Conservation (phyloP, 805 yeast genomes). For the Metschnikowia bowlesiae region DNA sequence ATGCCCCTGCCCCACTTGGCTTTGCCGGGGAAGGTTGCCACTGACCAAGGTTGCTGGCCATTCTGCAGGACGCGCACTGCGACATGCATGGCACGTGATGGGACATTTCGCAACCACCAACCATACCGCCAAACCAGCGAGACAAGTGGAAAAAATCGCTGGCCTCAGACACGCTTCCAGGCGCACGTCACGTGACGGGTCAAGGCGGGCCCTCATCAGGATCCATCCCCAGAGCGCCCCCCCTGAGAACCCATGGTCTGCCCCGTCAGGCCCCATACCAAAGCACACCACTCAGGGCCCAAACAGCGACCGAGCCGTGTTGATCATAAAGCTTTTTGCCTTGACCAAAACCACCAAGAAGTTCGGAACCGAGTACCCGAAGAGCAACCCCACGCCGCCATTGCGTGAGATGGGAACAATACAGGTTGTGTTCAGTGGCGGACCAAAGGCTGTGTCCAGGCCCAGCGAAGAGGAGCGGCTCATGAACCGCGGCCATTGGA, state of each 20-base stretch:
- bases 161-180: too few species aligned
- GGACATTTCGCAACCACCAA: too few species aligned
- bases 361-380: constrained; percentile 27
- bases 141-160: too few species aligned
- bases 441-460: neutral
- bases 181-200: too few species aligned
- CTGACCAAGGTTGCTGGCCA: neutral
- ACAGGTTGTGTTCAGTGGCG: constrained; percentile 11
- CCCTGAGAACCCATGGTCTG: neutral
- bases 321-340: constrained; percentile 25
- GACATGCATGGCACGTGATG: too few species aligned
- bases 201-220: too few species aligned
- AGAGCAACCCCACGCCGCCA: constrained; percentile 34
- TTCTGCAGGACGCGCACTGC: neutral
- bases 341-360: constrained; percentile 26
- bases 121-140: too few species aligned
- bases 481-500: neutral
- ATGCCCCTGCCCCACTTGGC: too few species aligned
- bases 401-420: constrained; percentile 31
- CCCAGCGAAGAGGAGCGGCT: neutral
- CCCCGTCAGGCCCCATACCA: too few species aligned
- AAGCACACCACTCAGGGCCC: neutral
- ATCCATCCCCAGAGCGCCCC: neutral
- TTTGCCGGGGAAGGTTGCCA: neutral
- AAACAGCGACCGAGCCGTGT: constrained; percentile 19